Base-by-base conservation (phyloP, 768 basidiomycete species). In the Collybia mongolica region DNA sequence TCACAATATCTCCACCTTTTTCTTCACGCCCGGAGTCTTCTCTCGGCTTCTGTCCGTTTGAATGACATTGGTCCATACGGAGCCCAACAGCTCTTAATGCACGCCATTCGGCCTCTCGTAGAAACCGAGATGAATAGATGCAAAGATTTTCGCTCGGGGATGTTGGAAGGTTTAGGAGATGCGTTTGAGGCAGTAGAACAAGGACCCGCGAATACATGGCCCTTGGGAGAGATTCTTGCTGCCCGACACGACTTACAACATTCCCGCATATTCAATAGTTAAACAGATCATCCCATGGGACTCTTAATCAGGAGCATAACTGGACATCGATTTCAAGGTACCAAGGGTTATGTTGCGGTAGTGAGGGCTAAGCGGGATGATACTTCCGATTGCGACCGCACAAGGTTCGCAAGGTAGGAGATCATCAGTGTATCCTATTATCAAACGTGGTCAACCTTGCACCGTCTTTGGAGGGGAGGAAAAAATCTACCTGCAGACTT, bases 181-280 rank as follows among this genome's bases (percentile, higher is more conserved):
- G 52, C 45, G 6, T 77, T 76, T 53, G 73, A 80, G 52, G 71
- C 74, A 26, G 61, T 59, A 11, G 60, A 72, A 9, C 58, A 72
- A 28, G 87, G 84, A 0, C 93, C 95, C 3, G 86, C 88, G 32
- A 93, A 85, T 59, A 98, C 92, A 14, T 98, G 96, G 96, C 97
- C 96, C 0, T 67, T 99, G 17, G 95, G 94, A 15, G 97, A 99
- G 70, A 88, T 98, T 36, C 75, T 98, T 23, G 84, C 88, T 29
- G 81, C 83, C 36, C 76, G 97, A 51, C 97, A 99, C 67, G 96
- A 98, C 70, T 70, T 93, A 60, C 91, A 94, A 67, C 96, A 98
- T 70, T 95, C 93, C 39, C 80, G 95, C 52, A 93, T 98, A 56
- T 99, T 99, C 77, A 99, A 99, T 69, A 90, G 88, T 69, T 88